phyloP scores from a whole-genome alignment of 768 basidiomycete genomes.

The Serendipita sp. region DNA sequence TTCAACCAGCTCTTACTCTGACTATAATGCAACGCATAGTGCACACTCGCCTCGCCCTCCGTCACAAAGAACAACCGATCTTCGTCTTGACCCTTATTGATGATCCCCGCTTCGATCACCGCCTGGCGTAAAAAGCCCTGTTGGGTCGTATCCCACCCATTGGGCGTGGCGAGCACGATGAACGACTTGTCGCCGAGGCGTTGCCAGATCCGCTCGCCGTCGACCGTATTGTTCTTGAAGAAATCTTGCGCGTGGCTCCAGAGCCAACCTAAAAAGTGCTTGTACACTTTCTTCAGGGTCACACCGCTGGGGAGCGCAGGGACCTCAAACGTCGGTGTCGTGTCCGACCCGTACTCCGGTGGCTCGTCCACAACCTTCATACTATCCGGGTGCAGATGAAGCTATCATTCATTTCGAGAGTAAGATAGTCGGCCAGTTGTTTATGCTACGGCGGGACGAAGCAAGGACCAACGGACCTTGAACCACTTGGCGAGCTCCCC shows the following conservation, averaged over 20 bases:
- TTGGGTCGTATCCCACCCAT: constrained; percentile 3
- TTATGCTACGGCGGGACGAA: not conserved
- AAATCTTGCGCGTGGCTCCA: constrained; percentile 6
- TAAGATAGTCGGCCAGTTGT: not conserved
- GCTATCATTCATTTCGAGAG: not conserved
- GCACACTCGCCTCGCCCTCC: not conserved
- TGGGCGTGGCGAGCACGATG: not conserved
- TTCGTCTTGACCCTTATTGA: not conserved
- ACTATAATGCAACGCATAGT: constrained; percentile 3
- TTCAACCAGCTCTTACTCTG: constrained; percentile 6
- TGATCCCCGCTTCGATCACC: constrained; percentile 1
- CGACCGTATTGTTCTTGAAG: constrained; percentile 2
- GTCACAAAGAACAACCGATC: constrained; percentile 1
- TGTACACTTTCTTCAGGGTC: not conserved
- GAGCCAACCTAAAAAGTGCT: constrained; percentile 4
- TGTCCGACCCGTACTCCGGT: not conserved
- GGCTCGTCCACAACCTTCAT: constrained; percentile 6
- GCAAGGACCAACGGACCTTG: not conserved
- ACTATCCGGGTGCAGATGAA: constrained; percentile 5
- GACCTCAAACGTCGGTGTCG: not conserved
- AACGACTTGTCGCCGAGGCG: not conserved
- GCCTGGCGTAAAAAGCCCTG: constrained; percentile 1
- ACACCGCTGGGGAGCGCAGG: not conserved
- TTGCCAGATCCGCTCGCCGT: constrained; percentile 7
- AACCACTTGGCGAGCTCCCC: constrained; percentile 3